Base-by-base conservation (phyloP, 768 basidiomycete genomes). In the Tephrocybe sp. region DNA sequence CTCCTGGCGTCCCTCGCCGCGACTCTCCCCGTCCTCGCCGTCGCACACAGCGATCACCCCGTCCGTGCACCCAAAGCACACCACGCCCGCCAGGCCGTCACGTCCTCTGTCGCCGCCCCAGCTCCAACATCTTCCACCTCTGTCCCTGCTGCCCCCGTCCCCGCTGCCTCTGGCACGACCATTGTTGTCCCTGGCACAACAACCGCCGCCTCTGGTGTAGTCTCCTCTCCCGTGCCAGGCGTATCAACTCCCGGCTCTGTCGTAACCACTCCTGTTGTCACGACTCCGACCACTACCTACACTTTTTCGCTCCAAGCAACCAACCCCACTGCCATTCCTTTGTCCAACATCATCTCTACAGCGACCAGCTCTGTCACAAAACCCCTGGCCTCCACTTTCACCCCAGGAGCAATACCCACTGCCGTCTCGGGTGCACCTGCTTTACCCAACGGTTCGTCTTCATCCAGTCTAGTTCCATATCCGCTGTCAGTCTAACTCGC, bases 241-340 rank as follows among this genome's bases (percentile, higher is more conserved):
- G 42, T 59, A 30, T 21, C 63, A 9, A 49, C 66, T 22, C 9
- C 52, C 8, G 22, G n/a, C n/a, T n/a, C n/a, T n/a, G n/a, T n/a
- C n/a, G n/a, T n/a, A n/a, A n/a, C 54, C 1, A 30, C 42, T 31
- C 13, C 30, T 22, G 45, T 62, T 31, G 48, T 60, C 25, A 47
- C 67, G 10, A 54, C 55, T 18, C 59, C 66, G n/a, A 55, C 68
- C 2, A 66, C 72, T 0, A 64, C 67, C 10, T 68, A 69, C 45
- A 64, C 76, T 4, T 71, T 82, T 62, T 66, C 76, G 15, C 65
- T 83, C 16, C 53, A 62, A 8, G 64, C 79, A 2, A 74, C 74
- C 6, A 83, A 84, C 61, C 81, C 83, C 0, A 84, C 82, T 24
- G 84, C 84, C 36, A 65, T 81, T 40, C 82, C 84, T 12, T 64